phyloP scores from a whole-genome alignment of 2,329 filamentous ascomycete species.

The Penicillium sp. region DNA sequence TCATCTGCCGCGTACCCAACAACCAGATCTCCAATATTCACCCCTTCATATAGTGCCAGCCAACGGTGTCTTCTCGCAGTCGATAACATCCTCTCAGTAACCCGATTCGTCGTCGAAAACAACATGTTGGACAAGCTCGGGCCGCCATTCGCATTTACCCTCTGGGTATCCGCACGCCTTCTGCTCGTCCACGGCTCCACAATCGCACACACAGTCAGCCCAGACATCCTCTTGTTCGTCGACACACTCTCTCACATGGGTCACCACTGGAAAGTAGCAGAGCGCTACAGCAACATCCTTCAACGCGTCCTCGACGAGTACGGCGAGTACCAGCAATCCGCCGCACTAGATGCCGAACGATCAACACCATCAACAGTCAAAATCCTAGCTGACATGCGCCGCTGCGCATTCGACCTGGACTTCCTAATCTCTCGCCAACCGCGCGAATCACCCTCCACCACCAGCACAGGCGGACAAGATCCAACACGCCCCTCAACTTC shows the following conservation, averaged over 20 bases:
- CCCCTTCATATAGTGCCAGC: slow-evolving; percentile 81
- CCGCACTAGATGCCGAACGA: slow-evolving; percentile 66
- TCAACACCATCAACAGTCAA: slow-evolving; percentile 81
- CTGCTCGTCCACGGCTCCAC: slow-evolving; percentile 89
- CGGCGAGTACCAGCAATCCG: slow-evolving; percentile 70
- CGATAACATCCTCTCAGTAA: slow-evolving; percentile 77
- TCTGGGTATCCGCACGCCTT: slow-evolving; percentile 88
- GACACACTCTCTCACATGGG: slow-evolving; percentile 81
- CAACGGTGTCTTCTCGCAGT: slow-evolving; percentile 84
- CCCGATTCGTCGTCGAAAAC: slow-evolving; percentile 76
- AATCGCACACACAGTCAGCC: slow-evolving; percentile 79
- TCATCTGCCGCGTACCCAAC: slow-evolving; percentile 93
- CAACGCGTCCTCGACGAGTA: slow-evolving; percentile 86
- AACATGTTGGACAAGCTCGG: slow-evolving; percentile 78
- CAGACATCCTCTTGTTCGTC: slow-evolving; percentile 80
- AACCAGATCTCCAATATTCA: slow-evolving; percentile 85
- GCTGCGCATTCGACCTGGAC: slow-evolving; percentile 87
- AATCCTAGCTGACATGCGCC: slow-evolving; percentile 88
- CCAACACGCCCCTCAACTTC: slow-evolving; percentile 6
- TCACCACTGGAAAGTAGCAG: slow-evolving; percentile 81
- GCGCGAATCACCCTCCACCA: slow-evolving; percentile 44
- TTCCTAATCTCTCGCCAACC: slow-evolving; percentile 86
- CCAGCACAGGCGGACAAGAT: slow-evolving; percentile 27
- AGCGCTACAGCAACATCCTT: slow-evolving; percentile 77
- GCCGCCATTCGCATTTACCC: slow-evolving; percentile 86